Base-by-base conservation (phyloP, 2,329 filamentous ascomycete species). In the Ophiosphaerella herpotricha region DNA sequence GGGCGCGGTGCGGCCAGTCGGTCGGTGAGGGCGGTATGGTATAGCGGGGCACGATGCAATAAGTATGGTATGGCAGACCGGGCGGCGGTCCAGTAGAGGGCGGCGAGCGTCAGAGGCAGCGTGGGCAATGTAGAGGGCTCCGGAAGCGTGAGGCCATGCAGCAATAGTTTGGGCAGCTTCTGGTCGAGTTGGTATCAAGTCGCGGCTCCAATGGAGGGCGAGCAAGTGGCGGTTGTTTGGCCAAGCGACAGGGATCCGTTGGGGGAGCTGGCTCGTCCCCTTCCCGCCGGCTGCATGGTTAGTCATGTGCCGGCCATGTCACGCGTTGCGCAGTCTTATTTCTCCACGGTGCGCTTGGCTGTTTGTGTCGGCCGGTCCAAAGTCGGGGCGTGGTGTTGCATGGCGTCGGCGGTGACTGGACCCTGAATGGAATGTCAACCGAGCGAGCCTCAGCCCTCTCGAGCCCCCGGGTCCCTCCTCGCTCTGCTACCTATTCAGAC, bases 151-250 rank as follows among this genome's bases (percentile, higher is more conserved):
- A 13, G 29, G 33, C 21, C 33, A 34, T 51, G 47, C 52, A 55
- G 57, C 43, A 16, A 16, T 16, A 18, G 26, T 29, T 18, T 41
- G 33, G 40, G 51, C 36, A 49, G 48, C 26, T 29, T 29, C 18
- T 29, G 18, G 45, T 46, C 47, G 43, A 50, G 52, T 54, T 52
- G 45, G 42, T 53, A 53, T 54, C 50, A 60, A 63, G 57, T 65
- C 60, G 58, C 59, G 64, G 24, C 57, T 58, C 59, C 56, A 57
- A 58, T 65, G 51, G 55, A 56, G 41, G 52, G 43, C 57, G 49
- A 57, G 60, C 50, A 58, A 46, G 61, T 66, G 64, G 66, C 63
- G 60, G 56, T 32, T 49, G 50, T 36, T 53, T 32, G 13, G 60
- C 61, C 61, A 60, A 61, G 61, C 26, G 48, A 48, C 60, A 64